Conservation (phyloP, 1,284 basidiomycete genomes). For the Ceratobasidium sp. region DNA sequence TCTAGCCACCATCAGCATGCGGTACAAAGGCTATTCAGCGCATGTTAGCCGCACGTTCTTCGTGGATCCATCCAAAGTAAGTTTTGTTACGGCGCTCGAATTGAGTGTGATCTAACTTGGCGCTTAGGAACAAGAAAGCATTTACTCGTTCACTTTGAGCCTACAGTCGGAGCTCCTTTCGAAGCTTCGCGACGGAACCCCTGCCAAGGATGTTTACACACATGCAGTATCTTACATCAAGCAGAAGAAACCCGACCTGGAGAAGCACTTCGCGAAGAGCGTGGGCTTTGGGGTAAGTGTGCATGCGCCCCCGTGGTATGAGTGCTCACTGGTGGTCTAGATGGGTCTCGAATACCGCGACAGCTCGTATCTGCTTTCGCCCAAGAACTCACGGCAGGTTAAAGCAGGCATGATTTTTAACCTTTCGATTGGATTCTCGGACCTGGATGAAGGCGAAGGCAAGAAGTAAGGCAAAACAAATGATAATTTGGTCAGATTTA, state of each 20-base stretch:
- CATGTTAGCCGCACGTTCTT: conserved; percentile 94
- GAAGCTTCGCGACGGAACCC: conserved; percentile 81
- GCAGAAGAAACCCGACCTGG: conserved; percentile 80
- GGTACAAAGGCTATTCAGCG: conserved; percentile 92
- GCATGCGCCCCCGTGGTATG: conserved; percentile 26
- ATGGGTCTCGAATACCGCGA: conserved; percentile 96
- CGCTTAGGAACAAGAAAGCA: conserved; percentile 82
- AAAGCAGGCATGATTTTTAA: conserved; percentile 86
- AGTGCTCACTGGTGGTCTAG: conserved; percentile 55
- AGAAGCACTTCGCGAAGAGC: conserved; percentile 86
- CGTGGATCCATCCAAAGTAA: conserved; percentile 87
- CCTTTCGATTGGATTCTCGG: conserved; percentile 83
- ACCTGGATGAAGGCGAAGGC: conserved; percentile 75
- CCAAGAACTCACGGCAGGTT: conserved; percentile 78
- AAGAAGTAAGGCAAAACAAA: conserved; percentile 66
- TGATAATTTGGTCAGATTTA: neutral
- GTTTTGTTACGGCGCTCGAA: conserved; percentile 46
- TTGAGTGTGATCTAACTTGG: neutral
- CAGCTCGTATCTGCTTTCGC: conserved; percentile 78
- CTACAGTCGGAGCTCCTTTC: conserved; percentile 80
- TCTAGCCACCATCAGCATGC: conserved; percentile 85
- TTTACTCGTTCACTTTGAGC: conserved; percentile 79
- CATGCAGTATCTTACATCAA: conserved; percentile 75
- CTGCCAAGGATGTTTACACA: conserved; percentile 80
- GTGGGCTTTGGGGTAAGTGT: conserved; percentile 82